Evolutionary conservation across 352 stramenopile species (phyloP), one percentile per base, ranked within the genome.

Genomic region (Phytophthora meadii): DNA sequence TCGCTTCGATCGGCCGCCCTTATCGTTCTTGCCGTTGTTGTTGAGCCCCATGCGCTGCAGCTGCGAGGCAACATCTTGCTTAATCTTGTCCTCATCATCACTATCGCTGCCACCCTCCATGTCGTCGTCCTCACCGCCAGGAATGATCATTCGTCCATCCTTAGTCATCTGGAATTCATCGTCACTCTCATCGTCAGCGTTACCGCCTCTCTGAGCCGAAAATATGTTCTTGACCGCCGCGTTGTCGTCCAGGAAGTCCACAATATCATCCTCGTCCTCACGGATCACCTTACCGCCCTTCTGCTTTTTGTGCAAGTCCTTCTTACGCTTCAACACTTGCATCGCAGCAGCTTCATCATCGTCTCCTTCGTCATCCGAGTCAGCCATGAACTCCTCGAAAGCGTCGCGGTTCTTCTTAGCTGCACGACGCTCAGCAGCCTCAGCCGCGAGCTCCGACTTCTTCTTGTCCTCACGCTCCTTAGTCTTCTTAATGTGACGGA

Each of bases 401-500:
- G 77, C 59, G 25, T 70, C 66, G 50, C 70, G 74, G 54, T 88
- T 85, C 66, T 84, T 81, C 49, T 81, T 75, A 10, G 74, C 57
- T 30, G 81, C 74, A 57, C 77, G 78, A 17, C 66, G 66, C 46
- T 79, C 66, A 28, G 70, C 70, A 68, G 70, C 70, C 68, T 76
- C 65, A 28, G 66, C 65, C 19, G 76, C 70, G 42, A 91, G 86
- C 47, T 95, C 84, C 12, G 81, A 82, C 61, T 96, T 94, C 65
- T 93, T 93, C 72, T 93, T 93, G 55, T 95, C 81, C 54, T 94
- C 89, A 40, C 93, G 86, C 59, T 98, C 91, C 39, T 93, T 94
- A 6, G 97, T 93, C 84, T 98, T 99, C 70, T 97, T 94, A 66
- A 99, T 98, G 76, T 99, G 94, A 63, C 91, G 97, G 57, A 99